A percentile compares a stretch with the other conserved stretches of the same genome.
Evolutionary conservation across 306 rosid genomes (phyloP).

Genomic region (Albizia julibrissin): DNA sequence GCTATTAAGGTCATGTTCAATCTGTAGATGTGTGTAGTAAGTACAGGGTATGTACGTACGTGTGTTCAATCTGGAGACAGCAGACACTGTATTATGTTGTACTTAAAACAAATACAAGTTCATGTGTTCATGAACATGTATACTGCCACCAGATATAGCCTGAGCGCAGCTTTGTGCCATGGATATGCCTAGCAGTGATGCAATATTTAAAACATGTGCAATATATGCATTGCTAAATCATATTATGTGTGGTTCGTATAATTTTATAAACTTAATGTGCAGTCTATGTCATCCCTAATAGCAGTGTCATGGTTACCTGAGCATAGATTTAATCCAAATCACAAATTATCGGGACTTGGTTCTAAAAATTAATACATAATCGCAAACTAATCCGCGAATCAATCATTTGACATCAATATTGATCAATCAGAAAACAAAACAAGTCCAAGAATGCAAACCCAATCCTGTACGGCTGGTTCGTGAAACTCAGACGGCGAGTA

Average conservation of each 20-base stretch:
- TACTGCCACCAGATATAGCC: not conserved
- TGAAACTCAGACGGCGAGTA: too few relatives aligned
- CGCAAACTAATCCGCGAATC: not conserved
- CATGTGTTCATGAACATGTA: not conserved
- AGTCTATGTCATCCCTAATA: not conserved
- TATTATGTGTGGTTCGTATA: not conserved
- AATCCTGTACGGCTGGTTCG: not conserved
- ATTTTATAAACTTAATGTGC: not conserved
- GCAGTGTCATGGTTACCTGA: too few relatives aligned
- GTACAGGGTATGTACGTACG: not conserved
- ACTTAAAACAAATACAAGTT: not conserved
- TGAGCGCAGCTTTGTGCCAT: not conserved
- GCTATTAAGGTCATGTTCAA: slow-evolving; percentile 98
- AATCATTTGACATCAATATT: not conserved
- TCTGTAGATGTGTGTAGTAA: slow-evolving; percentile 38
- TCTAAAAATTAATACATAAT: too few relatives aligned
- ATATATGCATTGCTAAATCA: not conserved
- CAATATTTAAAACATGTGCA: not conserved
- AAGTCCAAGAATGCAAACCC: not conserved
- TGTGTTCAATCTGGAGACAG: not conserved
- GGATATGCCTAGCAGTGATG: not conserved
- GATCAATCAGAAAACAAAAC: not conserved
- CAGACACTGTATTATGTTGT: not conserved
- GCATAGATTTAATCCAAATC: not conserved
- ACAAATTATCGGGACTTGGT: not conserved